phyloP scores from a whole-genome alignment of 1,139 yeast species.

The Wickerhamiella infanticola region DNA sequence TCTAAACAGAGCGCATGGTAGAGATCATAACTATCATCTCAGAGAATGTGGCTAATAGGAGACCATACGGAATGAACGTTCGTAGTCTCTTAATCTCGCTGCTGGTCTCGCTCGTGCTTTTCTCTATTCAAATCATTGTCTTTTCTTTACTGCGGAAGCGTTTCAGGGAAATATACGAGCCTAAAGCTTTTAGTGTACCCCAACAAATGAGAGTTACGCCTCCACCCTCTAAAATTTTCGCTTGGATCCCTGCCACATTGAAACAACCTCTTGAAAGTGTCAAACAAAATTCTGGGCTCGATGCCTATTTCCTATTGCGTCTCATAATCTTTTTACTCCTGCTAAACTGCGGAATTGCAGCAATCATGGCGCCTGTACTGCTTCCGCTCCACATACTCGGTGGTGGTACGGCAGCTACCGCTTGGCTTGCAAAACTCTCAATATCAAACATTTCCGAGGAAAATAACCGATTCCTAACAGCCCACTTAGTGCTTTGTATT shows the following conservation, averaged over 20 bases:
- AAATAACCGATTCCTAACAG: constrained; percentile 13
- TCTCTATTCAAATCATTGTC: constrained; percentile 14
- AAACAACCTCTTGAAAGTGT: constrained; percentile 11
- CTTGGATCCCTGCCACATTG: constrained; percentile 16
- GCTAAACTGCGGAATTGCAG: constrained; percentile 11
- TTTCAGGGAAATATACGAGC: constrained; percentile 19
- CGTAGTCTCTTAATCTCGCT: constrained; percentile 18
- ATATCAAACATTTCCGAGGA: constrained; percentile 17
- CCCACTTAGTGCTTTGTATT: constrained; percentile 17
- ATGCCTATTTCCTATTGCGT: constrained; percentile 23
- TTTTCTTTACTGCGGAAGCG: constrained; percentile 18
- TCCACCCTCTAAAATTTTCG: constrained; percentile 12
- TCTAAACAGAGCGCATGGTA: neutral
- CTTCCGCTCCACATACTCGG: constrained; percentile 19
- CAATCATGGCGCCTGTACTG: constrained; percentile 16
- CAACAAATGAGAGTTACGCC: constrained; percentile 10
- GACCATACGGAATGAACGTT: constrained; percentile 16
- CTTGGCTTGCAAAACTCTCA: constrained; percentile 18
- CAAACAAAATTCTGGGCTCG: constrained; percentile 16
- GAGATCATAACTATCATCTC: neutral
- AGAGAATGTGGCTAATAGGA: constrained; percentile 2
- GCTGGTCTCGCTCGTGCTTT: constrained; percentile 15
- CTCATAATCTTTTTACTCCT: constrained; percentile 16
- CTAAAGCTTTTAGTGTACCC: constrained; percentile 18
- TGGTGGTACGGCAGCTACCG: constrained; percentile 1